phyloP scores from a whole-genome alignment of 2,329 filamentous ascomycete species.

The Colletotrichum coccodes region DNA sequence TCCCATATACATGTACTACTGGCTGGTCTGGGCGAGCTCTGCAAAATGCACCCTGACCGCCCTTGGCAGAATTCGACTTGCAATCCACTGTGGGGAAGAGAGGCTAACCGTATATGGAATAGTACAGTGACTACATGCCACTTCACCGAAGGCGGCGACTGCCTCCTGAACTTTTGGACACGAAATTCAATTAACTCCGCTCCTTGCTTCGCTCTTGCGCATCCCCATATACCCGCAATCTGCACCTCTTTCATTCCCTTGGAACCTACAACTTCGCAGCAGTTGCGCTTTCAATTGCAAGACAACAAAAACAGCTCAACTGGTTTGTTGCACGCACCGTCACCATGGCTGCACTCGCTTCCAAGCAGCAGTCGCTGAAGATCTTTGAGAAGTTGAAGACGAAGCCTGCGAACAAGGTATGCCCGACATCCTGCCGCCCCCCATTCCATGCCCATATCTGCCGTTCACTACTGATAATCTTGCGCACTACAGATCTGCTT shows the following conservation, averaged over 20 bases:
- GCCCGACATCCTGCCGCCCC: conserved; percentile 15
- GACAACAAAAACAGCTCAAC: neutral
- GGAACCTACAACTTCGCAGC: neutral
- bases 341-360: conserved; percentile 76
- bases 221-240: conserved; percentile 19
- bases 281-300: conserved; percentile 1
- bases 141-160: conserved; percentile 33
- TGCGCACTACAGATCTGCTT: conserved; percentile 81
- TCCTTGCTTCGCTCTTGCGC: conserved; percentile 26
- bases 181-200: conserved; percentile 31
- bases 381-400: conserved; percentile 98
- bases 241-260: conserved; percentile 4
- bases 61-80: conserved; percentile 46
- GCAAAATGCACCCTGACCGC: conserved; percentile 44
- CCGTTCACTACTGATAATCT: conserved; percentile 32
- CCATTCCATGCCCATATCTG: conserved; percentile 27
- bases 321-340: conserved; percentile 28
- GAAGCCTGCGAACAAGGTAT: conserved; percentile 94
- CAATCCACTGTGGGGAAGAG: conserved; percentile 28
- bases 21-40: conserved; percentile 15
- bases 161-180: conserved; percentile 36
- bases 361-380: conserved; percentile 94
- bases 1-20: neutral
- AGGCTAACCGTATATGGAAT: conserved; percentile 5
- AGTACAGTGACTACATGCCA: conserved; percentile 32